Percentiles rank a stretch among this genome's conserved stretches.
Evolutionary conservation across 2,329 filamentous ascomycete species (phyloP).

Genomic region (Acarospora socialis): DNA sequence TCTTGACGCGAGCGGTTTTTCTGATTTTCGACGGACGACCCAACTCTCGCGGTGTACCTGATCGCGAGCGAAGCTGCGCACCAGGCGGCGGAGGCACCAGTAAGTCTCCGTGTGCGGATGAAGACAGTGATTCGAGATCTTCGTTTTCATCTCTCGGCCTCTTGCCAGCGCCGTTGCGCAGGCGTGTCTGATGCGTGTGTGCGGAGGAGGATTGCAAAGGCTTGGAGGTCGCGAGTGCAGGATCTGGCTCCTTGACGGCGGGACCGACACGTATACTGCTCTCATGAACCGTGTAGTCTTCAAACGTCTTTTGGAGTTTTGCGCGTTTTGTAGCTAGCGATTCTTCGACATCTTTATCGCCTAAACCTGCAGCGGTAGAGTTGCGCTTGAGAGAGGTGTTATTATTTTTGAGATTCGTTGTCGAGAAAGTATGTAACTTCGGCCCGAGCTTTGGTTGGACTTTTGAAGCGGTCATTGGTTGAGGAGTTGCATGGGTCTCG

Average conservation of each 20-base stretch:
- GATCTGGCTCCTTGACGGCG: neutral
- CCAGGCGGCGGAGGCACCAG: slow-evolving; percentile 21
- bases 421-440: slow-evolving; percentile 8
- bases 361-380: slow-evolving; percentile 19
- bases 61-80: slow-evolving; percentile 41
- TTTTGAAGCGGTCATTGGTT: slow-evolving; percentile 8
- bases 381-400: slow-evolving; percentile 19
- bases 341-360: slow-evolving; percentile 3
- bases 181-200: slow-evolving; percentile 9
- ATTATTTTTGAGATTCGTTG: neutral
- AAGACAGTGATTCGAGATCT: slow-evolving; percentile 16
- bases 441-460: slow-evolving; percentile 5
- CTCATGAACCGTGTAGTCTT: slow-evolving; percentile 7
- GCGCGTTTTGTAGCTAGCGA: slow-evolving; percentile 3
- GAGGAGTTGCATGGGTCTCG: slow-evolving; percentile 8
- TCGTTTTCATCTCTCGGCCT: slow-evolving; percentile 18
- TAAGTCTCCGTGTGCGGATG: slow-evolving; percentile 16
- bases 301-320: slow-evolving; percentile 5
- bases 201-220: slow-evolving; percentile 6
- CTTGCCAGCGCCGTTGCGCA: slow-evolving; percentile 16
- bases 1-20: slow-evolving; percentile 50
- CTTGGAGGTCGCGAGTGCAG: neutral
- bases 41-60: slow-evolving; percentile 43
- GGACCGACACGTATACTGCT: slow-evolving; percentile 9
- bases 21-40: slow-evolving; percentile 42